Evolutionary conservation across 2,329 filamentous ascomycete genomes (phyloP).

Genomic region (Teratosphaeriaceae sp.): DNA sequence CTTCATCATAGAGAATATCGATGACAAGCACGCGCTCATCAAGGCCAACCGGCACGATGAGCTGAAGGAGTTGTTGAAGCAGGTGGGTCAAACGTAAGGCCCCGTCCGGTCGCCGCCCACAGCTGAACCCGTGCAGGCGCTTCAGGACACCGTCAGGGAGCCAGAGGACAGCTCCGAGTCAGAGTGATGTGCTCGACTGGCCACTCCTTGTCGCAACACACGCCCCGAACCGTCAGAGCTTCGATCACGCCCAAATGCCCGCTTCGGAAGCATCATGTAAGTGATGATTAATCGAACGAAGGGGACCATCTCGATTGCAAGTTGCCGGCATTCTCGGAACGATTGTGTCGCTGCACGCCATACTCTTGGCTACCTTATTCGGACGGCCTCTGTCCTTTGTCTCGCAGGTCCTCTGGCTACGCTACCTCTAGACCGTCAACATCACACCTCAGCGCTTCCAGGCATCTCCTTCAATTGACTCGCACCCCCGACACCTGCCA

Average conservation of each 20-base stretch:
- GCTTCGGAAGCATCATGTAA: too few species aligned
- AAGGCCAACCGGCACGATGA: slow-evolving; percentile 65
- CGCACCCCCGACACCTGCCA: slow-evolving; percentile 31
- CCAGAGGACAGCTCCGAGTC: slow-evolving; percentile 30
- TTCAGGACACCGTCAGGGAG: slow-evolving; percentile 33
- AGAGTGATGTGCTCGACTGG: slow-evolving; percentile 21
- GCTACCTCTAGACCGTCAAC: neutral
- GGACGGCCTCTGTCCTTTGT: too few species aligned
- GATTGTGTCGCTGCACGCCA: neutral
- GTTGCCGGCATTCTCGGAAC: neutral
- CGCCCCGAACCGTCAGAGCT: too few species aligned
- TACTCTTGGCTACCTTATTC: neutral
- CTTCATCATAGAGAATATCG: slow-evolving; percentile 73
- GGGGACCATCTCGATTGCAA: too few species aligned
- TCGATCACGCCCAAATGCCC: too few species aligned
- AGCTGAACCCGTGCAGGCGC: slow-evolving; percentile 17
- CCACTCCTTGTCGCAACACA: too few species aligned
- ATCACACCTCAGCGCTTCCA: slow-evolving; percentile 10
- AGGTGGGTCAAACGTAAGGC: slow-evolving; percentile 52
- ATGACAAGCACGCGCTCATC: slow-evolving; percentile 68
- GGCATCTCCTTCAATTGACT: slow-evolving; percentile 37
- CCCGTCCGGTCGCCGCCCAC: too few species aligned
- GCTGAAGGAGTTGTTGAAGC: slow-evolving; percentile 62
- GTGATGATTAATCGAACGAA: too few species aligned
- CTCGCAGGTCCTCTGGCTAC: neutral